These are phyloP conservation scores for Sclerotinia subarctica DNA, from an alignment of 2,329 filamentous ascomycete species.

Conservation along the genomic window DNA sequence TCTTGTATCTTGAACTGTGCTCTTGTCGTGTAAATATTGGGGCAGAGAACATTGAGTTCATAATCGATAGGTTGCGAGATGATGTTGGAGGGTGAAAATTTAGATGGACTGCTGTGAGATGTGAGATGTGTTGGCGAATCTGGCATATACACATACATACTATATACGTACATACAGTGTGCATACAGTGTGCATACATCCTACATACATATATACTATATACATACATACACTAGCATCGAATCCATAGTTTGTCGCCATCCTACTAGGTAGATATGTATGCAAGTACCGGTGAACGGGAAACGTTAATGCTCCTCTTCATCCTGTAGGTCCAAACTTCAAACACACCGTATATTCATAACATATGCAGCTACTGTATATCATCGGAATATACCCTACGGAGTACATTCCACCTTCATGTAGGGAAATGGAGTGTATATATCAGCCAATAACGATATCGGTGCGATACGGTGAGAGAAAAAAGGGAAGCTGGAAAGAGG, in stretches of 20 bases:
- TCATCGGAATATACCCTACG: not conserved
- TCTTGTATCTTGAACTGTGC: not conserved
- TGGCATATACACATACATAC: not conserved
- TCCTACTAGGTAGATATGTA: not conserved
- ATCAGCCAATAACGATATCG: not conserved
- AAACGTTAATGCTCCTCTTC: not conserved
- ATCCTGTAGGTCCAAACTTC: constrained; percentile 10
- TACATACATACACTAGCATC: not conserved
- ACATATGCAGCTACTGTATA: not conserved
- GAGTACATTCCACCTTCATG: not conserved
- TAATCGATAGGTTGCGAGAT: not conserved
- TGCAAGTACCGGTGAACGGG: constrained; percentile 5
- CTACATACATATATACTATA: not conserved
- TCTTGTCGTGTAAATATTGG: too few relatives aligned
- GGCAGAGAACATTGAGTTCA: not conserved
- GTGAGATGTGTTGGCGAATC: constrained; percentile 4
- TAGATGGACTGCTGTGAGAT: not conserved
- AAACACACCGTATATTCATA: constrained; percentile 11
- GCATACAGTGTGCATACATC: not conserved
- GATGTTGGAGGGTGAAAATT: not conserved
- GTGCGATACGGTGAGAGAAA: constrained; percentile 4
- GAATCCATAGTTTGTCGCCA: too few relatives aligned
- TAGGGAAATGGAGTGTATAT: not conserved
- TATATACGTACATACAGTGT: not conserved
- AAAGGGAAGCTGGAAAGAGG: not conserved